Base-by-base conservation (phyloP, 1,284 basidiomycete genomes). In the Malassezia psittaci region DNA sequence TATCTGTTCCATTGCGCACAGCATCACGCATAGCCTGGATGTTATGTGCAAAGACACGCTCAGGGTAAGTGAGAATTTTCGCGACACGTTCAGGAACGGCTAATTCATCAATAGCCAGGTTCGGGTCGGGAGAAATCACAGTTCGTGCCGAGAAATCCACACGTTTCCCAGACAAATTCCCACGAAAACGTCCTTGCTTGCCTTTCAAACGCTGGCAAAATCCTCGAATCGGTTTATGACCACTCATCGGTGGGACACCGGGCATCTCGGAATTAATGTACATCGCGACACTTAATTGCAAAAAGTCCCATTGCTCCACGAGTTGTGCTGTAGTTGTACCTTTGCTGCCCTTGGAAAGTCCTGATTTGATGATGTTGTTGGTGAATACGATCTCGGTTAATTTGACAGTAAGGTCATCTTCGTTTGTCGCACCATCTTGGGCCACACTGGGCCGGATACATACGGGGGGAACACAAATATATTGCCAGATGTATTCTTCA, bases 401-500 rank as follows among this genome's bases (percentile, higher is more conserved):
- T 73, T 98, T 98, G 64, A 94, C 89, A 0, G 94, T 98, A 36
- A 99, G 80, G 75, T 99, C 94, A 68, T 99, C 94, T 78, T 99
- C 94, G 72, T 96, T 99, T 37, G 69, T 73, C 15, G 63, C 68
- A 50, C 66, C 65, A 87, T 99, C 94, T 75, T 98, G 94, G 0
- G 88, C 86, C 1, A 99, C 94, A 5, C 90, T 96, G 0, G 94
- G 94, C 42, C 94, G 84, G 57, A 98, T 98, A 74, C 89, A 94
- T 38, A 96, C 90, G 0, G 94, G 94, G 16, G 94, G 94, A 13
- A 98, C 94, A 34, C 91, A 94, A 15, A 99, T 85, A 76, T 98
- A 98, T 76, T 96, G 93, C 94, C 94, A 99, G 55, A 99, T 84
- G 73, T 93, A 96, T 74, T 96, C 87, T 77, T 99, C 94, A 2